Evolutionary conservation across 495 filamentous ascomycete species (phyloP), one percentile per base, ranked within the genome.

Genomic region (Penicillium canariense): DNA sequence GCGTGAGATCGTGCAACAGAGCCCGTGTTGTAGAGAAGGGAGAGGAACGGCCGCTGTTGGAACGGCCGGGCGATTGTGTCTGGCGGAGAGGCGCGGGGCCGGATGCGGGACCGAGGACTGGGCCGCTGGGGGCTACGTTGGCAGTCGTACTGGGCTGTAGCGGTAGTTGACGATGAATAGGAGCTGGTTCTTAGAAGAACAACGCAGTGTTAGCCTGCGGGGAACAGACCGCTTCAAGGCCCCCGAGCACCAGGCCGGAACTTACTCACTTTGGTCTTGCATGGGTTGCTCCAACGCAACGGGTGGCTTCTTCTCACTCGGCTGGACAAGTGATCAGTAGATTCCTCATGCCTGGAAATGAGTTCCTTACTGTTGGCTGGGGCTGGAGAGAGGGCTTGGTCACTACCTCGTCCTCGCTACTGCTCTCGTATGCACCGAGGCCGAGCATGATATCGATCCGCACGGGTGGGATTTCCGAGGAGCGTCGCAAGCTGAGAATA

Each of bases 1-100:
- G 80, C 5, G 94, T 97, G 25, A 97, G 79, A 59, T 90, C 83
- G 56, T 85, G 91, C 15, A 96, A 72, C 3, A 87, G 70, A 15
- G 80, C 71, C 50, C 89, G 86, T 18, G 79, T 80, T 23, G 80
- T 61, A 10, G 87, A 81, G 66, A 93, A 89, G 0, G 88, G 88
- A 0, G 88, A 94, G 45, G 76, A 70, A 8, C 83, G 84, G 11
- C 76, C 72, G 65, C 48, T 46, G 38, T 22, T 10, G 10, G 62
- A 23, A 11, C 52, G 44, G 3, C 30, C 61, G 39, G 59, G 40
- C 20, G 58, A 25, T 17, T 64, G 64, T 8, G 45, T 50, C 32
- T 48, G 51, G 40, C 67, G 54, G 8, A 68, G 61, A 30, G 72
- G 67, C 36, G 66, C 61, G 43, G 80, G 77, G 22, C 74, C 77